Conservation (phyloP, 768 basidiomycete genomes). For the Stropharia rugosoannulata region DNA sequence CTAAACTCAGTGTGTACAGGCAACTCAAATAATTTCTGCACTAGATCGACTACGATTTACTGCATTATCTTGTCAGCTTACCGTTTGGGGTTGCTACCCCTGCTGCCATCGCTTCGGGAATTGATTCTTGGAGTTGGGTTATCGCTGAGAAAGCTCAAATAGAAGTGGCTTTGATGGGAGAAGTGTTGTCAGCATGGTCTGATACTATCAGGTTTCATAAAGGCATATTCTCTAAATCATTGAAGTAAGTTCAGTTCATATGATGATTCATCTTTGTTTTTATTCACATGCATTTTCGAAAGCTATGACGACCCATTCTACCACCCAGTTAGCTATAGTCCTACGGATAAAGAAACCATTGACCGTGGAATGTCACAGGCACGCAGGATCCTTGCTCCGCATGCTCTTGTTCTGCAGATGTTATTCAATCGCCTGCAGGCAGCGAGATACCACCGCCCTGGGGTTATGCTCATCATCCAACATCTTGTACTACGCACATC, state of each 20-base stretch:
- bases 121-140: conserved; percentile 97
- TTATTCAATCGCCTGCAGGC: conserved; percentile 91
- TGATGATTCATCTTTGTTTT: not conserved
- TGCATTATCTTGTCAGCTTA: conserved; percentile 83
- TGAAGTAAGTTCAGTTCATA: conserved; percentile 56
- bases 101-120: conserved; percentile 78
- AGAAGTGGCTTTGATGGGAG: conserved; percentile 82
- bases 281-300: conserved; percentile 4
- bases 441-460: conserved; percentile 82
- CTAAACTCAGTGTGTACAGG: not conserved
- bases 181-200: conserved; percentile 87
- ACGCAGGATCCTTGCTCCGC: conserved; percentile 76
- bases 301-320: conserved; percentile 91
- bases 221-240: conserved; percentile 78
- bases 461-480: conserved; percentile 83
- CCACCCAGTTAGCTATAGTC: conserved; percentile 82
- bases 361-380: conserved; percentile 72
- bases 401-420: conserved; percentile 82
- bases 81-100: conserved; percentile 92
- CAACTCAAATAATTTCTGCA: not conserved
- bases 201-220: conserved; percentile 72
- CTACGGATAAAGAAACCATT: conserved; percentile 83
- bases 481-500: conserved; percentile 84
- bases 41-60: conserved; percentile 81
- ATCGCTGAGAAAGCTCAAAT: conserved; percentile 81